Evolutionary conservation across 345 rosid genomes (phyloP), one percentile per base, ranked within the genome.

Genomic region (Linum lewisii): DNA sequence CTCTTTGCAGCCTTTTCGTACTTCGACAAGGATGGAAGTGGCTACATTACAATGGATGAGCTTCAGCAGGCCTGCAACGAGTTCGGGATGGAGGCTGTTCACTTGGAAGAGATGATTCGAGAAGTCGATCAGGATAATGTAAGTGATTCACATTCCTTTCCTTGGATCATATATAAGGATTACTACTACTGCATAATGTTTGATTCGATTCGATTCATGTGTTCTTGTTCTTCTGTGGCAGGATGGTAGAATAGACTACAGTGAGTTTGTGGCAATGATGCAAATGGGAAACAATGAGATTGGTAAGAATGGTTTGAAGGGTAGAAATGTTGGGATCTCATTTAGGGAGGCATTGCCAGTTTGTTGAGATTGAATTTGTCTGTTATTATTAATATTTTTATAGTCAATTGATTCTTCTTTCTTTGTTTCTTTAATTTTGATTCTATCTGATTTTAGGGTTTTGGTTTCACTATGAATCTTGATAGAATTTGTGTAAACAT

Each of bases 111-210:
- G 37, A 77, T 79, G 69, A 83, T 82, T 25, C 49, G 63, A 51
- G 88, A 82, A 78, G 79, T 76, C 19, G 94, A 87, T 77, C 84
- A 79, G 51, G 89, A 87, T 51, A 81, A 87, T 60, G 96, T 87
- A 68, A 84, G 94, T 67, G 47, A 42, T 11, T 29, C 34, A 16
- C 14, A 16, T 22, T 13, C 5, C 16, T 20, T 37, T 14, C 6
- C 14, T 2, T 24, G n/a, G 24, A 4, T 0, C n/a, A 16, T 22
- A 25, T 15, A 16, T 22, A 25, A 13, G 44, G 13, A 18, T 29
- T 16, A 24, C 20, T 34, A 10, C 32, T 16, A 24, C 20, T 34
- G 20, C 32, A n/a, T 26, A 1, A 23, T 34, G 8, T 5, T 15
- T 32, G 15, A 54, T 63, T 55, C 7, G 29, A 13, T 14, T 13